These are phyloP conservation scores for Pseudoturritis turrita DNA, from an alignment of 345 rosid genomes.

Conservation along the genomic window DNA sequence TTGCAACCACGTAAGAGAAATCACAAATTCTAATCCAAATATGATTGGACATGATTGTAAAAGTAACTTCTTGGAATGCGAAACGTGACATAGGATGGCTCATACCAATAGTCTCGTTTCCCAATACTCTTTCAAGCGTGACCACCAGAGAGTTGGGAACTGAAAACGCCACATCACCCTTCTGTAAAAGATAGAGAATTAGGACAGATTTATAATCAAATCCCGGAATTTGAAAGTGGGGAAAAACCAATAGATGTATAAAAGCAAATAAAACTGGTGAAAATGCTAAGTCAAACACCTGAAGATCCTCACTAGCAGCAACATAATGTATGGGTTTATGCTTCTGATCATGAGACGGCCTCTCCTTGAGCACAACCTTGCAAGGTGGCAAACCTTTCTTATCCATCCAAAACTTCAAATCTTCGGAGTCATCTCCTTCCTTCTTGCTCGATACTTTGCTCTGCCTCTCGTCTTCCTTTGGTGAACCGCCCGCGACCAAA, in stretches of 20 bases:
- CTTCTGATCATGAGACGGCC: slow-evolving; percentile 60
- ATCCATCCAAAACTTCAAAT: slow-evolving; percentile 94
- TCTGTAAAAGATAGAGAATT: slow-evolving; percentile 32
- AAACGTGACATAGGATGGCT: slow-evolving; percentile 18
- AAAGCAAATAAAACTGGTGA: neutral
- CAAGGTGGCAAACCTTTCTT: slow-evolving; percentile 86
- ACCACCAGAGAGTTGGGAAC: slow-evolving; percentile 86
- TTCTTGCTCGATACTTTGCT: slow-evolving; percentile 41
- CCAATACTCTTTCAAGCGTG: slow-evolving; percentile 92
- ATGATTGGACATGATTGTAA: neutral
- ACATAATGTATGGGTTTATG: slow-evolving; percentile 76
- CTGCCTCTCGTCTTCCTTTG: slow-evolving; percentile 39
- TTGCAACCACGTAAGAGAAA: neutral
- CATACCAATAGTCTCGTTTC: slow-evolving; percentile 92
- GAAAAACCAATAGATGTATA: neutral
- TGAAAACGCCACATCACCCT: slow-evolving; percentile 79
- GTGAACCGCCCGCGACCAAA: slow-evolving; percentile 50
- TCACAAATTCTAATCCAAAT: neutral
- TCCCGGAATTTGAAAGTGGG: neutral
- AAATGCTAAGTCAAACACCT: slow-evolving; percentile 37
- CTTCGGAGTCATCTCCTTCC: slow-evolving; percentile 46
- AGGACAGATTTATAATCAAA: neutral
- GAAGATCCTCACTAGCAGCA: slow-evolving; percentile 88
- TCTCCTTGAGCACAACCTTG: slow-evolving; percentile 72
- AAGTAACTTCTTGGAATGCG: neutral